phyloP scores from a whole-genome alignment of 257 asterid species.

The Capsicum pubescens region DNA sequence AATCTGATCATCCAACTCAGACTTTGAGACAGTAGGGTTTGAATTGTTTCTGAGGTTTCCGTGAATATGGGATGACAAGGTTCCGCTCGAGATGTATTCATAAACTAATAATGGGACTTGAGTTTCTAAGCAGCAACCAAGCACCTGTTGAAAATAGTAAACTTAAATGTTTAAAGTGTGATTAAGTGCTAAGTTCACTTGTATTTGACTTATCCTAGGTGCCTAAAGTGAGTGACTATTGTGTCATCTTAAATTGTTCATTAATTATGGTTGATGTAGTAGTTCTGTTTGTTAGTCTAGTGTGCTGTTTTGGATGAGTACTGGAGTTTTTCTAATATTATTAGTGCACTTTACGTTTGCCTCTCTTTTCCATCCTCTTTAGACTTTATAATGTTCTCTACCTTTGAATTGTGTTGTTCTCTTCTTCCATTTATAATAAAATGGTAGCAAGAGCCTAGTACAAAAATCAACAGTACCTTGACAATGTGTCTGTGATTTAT shows the following conservation, averaged over 20 bases:
- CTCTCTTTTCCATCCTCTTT: background rate
- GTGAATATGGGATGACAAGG: constrained; percentile 6
- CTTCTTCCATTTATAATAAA: background rate
- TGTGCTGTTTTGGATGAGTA: background rate
- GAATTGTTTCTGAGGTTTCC: background rate
- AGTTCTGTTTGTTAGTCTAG: background rate
- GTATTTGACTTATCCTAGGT: background rate
- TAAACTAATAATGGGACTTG: background rate
- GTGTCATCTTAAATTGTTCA: background rate
- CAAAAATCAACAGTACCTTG: background rate
- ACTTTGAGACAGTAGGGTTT: background rate
- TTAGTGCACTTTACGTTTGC: background rate
- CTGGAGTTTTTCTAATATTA: background rate
- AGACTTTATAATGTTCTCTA: background rate
- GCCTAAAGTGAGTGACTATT: background rate
- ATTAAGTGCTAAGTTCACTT: background rate
- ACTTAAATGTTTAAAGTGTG: background rate
- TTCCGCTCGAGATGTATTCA: background rate
- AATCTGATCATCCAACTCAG: background rate
- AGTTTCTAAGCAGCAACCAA: background rate
- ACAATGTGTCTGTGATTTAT: constrained; percentile 35
- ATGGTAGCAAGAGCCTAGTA: background rate
- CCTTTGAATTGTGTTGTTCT: background rate
- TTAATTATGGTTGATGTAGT: background rate
- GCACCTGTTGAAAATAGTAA: background rate